phyloP scores from a whole-genome alignment of 2,329 filamentous ascomycete genomes.

The Drechslera avenae region DNA sequence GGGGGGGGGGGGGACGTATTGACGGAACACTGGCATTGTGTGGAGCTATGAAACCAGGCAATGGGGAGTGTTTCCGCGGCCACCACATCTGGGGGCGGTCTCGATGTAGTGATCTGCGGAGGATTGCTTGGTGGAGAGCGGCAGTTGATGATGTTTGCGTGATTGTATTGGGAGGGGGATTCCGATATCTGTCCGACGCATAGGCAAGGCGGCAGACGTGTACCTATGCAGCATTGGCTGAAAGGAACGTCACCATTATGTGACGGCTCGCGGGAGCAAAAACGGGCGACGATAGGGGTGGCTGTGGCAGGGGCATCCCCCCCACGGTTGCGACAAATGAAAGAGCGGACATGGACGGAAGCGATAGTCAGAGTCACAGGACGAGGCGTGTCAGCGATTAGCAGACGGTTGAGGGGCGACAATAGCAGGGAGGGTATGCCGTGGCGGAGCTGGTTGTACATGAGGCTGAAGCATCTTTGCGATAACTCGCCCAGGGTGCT shows the following conservation, averaged over 20 bases:
- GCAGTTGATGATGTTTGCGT: slow-evolving; percentile 14
- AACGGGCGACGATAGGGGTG: slow-evolving; percentile 15
- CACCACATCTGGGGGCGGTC: slow-evolving; percentile 16
- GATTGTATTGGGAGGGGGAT: slow-evolving; percentile 6
- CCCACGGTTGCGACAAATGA: slow-evolving; percentile 39
- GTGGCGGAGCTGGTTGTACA: slow-evolving; percentile 42
- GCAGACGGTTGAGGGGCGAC: slow-evolving; percentile 47
- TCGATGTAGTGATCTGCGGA: slow-evolving; percentile 14
- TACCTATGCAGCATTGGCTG: slow-evolving; percentile 19
- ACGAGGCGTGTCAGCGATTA: slow-evolving; percentile 38
- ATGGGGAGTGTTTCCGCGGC: slow-evolving; percentile 16
- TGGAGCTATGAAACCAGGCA: slow-evolving; percentile 17
- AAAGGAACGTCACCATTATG: slow-evolving; percentile 20
- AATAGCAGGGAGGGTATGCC: slow-evolving; percentile 46
- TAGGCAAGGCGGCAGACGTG: slow-evolving; percentile 20
- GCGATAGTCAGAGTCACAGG: slow-evolving; percentile 39
- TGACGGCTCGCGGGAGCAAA: slow-evolving; percentile 10
- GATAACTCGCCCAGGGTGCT: slow-evolving; percentile 30
- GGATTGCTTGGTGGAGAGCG: slow-evolving; percentile 16
- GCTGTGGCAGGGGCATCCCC: slow-evolving; percentile 32
- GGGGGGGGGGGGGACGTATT: too few relatives aligned
- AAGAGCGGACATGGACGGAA: slow-evolving; percentile 23
- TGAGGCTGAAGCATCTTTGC: slow-evolving; percentile 44
- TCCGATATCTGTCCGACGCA: slow-evolving; percentile 10
- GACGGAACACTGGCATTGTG: slow-evolving; percentile 24